These are phyloP conservation scores for Neurospora pannonica DNA, from an alignment of 495 filamentous ascomycete species.

Conservation along the genomic window DNA sequence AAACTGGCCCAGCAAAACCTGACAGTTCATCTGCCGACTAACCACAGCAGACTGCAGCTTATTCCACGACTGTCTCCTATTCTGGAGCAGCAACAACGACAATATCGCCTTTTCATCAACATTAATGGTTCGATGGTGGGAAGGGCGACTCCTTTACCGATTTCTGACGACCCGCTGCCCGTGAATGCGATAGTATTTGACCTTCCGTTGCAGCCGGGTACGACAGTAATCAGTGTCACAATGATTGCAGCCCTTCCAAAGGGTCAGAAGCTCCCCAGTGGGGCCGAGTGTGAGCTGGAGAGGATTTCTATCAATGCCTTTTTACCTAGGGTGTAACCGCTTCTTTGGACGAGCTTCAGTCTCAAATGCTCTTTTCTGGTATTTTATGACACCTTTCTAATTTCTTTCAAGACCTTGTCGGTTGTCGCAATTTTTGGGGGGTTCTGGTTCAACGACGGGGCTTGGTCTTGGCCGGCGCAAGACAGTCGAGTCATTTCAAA, in stretches of 20 bases:
- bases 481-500: neutral
- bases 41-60: conserved; percentile 57
- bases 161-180: conserved; percentile 36
- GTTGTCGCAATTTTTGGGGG: neutral
- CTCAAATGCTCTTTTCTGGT: neutral
- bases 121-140: conserved; percentile 50
- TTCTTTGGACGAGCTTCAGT: neutral
- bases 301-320: conserved; percentile 40
- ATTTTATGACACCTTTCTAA: neutral
- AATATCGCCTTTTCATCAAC: conserved; percentile 20
- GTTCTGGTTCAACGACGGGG: neutral
- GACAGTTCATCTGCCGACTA: conserved; percentile 52
- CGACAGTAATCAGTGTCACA: conserved; percentile 57
- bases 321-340: conserved; percentile 11
- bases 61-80: conserved; percentile 45
- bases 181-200: conserved; percentile 49
- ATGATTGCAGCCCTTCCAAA: conserved; percentile 53
- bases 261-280: conserved; percentile 44
- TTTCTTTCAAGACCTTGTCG: neutral
- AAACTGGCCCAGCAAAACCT: conserved; percentile 57
- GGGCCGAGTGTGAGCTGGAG: conserved; percentile 58
- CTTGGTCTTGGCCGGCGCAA: neutral
- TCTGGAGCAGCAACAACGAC: conserved; percentile 37
- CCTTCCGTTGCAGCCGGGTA: conserved; percentile 46
- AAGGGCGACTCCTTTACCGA: conserved; percentile 32